Evolutionary conservation across 106 monocot species (phyloP).

Genomic region (Xerophyta viscosa): DNA sequence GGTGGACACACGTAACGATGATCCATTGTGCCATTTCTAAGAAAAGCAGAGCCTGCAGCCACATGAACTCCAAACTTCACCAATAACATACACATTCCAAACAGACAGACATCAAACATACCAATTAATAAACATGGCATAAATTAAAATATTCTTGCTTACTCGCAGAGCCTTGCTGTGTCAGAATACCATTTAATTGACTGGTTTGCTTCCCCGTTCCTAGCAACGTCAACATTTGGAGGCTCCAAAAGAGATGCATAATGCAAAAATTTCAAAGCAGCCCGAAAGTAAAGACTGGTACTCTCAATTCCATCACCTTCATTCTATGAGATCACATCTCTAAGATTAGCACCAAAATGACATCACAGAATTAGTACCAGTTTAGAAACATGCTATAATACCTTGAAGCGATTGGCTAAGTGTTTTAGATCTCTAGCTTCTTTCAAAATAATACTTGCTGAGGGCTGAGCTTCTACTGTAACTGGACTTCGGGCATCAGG

Average conservation of each 20-base stretch:
- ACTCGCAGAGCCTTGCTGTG: conserved; percentile 88
- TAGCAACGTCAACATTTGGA: conserved; percentile 36
- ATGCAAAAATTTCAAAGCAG: conserved; percentile 79
- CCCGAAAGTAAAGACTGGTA: conserved; percentile 66
- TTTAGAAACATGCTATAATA: background rate
- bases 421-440: conserved; percentile 87
- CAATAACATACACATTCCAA: no score
- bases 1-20: no score
- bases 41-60: no score
- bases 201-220: conserved; percentile 36
- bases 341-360: background rate
- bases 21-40: no score
- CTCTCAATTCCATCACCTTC: conserved; percentile 64
- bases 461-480: conserved; percentile 37
- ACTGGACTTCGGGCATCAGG: conserved; percentile 32
- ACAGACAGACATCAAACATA: no score
- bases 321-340: conserved; percentile 29
- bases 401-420: conserved; percentile 78
- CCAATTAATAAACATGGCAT: background rate
- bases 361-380: no score
- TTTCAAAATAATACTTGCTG: conserved; percentile 25
- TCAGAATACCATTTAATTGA: conserved; percentile 61
- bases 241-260: conserved; percentile 64
- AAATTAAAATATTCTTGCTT: conserved; percentile 22
- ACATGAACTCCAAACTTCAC: no score